phyloP scores from a whole-genome alignment of 176 grass and related monocot genomes.

The Eragrostis curvula region DNA sequence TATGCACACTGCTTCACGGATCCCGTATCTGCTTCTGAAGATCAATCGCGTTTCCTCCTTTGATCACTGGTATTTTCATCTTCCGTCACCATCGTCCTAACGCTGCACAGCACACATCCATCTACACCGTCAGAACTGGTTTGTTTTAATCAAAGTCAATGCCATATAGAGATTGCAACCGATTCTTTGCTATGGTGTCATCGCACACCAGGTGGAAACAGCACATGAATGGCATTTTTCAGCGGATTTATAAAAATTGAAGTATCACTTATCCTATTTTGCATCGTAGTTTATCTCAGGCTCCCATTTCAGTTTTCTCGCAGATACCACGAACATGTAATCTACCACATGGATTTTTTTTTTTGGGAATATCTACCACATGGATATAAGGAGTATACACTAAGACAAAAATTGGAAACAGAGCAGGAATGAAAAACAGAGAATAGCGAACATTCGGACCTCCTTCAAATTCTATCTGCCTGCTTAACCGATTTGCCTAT shows the following conservation, averaged over 20 bases:
- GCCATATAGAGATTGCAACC: no score
- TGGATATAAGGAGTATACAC: no score
- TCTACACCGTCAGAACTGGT: background rate
- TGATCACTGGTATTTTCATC: background rate
- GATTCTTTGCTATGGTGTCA: background rate
- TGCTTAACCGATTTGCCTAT: no score
- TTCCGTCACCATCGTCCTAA: constrained; percentile 2
- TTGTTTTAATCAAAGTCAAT: background rate
- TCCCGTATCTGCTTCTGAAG: background rate
- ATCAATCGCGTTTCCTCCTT: background rate
- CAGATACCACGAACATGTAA: no score
- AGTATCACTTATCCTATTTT: no score
- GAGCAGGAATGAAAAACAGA: background rate
- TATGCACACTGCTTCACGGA: constrained; percentile 7
- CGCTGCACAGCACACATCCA: background rate
- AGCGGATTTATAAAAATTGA: background rate
- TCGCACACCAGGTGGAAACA: background rate
- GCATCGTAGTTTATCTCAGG: background rate
- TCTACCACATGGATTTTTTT: no score
- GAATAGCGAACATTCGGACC: background rate
- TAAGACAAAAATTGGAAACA: background rate
- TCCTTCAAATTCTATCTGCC: no score
- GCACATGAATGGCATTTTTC: background rate
- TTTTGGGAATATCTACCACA: no score
- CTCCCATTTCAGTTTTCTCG: background rate